Evolutionary conservation across 2,329 filamentous ascomycete genomes (phyloP).

Genomic region (Claviceps pazoutovae): DNA sequence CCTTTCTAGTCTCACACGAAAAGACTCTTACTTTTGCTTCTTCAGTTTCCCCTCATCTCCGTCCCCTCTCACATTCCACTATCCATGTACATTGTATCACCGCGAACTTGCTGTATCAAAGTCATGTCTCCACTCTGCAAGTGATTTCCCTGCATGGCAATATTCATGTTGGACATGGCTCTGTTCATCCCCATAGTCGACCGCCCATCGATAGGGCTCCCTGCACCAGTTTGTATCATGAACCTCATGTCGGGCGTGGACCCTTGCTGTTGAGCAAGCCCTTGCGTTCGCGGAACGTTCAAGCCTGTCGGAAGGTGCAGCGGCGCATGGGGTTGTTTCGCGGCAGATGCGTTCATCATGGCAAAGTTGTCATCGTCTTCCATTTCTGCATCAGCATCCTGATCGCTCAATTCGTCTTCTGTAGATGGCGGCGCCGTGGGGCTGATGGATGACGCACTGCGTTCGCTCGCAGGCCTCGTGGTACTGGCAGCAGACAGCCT

Average conservation of each 20-base stretch:
- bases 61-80: constrained; percentile 3
- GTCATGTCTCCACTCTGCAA: constrained; percentile 30
- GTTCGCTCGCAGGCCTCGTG: constrained; percentile 21
- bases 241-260: constrained; percentile 23
- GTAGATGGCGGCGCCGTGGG: constrained; percentile 25
- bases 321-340: constrained; percentile 22
- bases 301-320: constrained; percentile 28
- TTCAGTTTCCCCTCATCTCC: neutral
- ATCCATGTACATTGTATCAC: constrained; percentile 40
- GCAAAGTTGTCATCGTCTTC: constrained; percentile 44
- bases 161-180: constrained; percentile 33
- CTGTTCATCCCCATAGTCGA: constrained; percentile 27
- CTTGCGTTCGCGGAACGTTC: constrained; percentile 29
- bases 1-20: neutral
- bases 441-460: constrained; percentile 16
- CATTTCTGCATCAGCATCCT: constrained; percentile 36
- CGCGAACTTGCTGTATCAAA: constrained; percentile 31
- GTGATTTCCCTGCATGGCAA: constrained; percentile 25
- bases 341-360: constrained; percentile 30
- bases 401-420: constrained; percentile 23
- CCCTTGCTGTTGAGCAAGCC: constrained; percentile 19
- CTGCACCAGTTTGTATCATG: constrained; percentile 27
- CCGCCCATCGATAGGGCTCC: constrained; percentile 19
- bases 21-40: neutral
- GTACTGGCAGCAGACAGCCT: constrained; percentile 22